phyloP scores from a whole-genome alignment of 2,329 filamentous ascomycete genomes.

The Penicillium sp. region DNA sequence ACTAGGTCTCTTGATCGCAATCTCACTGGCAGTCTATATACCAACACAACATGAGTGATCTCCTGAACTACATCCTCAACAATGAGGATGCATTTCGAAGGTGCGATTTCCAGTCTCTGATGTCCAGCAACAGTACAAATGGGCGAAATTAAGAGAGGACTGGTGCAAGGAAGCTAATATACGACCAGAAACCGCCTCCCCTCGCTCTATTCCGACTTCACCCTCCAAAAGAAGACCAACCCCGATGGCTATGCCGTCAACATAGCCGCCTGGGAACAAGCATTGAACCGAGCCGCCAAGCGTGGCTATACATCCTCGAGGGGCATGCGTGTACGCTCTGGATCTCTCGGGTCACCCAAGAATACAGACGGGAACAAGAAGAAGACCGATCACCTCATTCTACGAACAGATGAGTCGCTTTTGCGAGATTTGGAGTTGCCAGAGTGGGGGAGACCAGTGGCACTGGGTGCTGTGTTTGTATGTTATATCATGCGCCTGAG shows the following conservation, averaged over 20 bases:
- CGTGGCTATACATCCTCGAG: constrained; percentile 63
- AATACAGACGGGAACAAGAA: constrained; percentile 20
- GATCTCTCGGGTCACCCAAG: constrained; percentile 17
- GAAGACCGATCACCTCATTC: constrained; percentile 56
- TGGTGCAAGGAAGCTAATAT: background rate
- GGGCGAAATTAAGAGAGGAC: background rate
- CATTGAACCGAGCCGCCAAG: constrained; percentile 71
- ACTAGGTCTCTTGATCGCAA: background rate
- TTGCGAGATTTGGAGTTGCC: constrained; percentile 73
- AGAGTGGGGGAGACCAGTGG: constrained; percentile 80
- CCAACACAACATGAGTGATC: constrained; percentile 56
- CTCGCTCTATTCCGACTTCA: constrained; percentile 88
- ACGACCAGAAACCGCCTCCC: constrained; percentile 71
- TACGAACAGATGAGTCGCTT: constrained; percentile 66
- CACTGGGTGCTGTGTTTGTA: constrained; percentile 76
- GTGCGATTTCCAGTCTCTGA: constrained; percentile 41
- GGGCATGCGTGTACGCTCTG: constrained; percentile 33
- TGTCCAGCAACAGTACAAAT: no score
- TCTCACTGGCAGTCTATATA: background rate
- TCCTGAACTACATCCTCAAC: constrained; percentile 69
- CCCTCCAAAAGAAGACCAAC: constrained; percentile 74
- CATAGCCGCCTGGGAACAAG: constrained; percentile 76
- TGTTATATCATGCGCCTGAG: constrained; percentile 22
- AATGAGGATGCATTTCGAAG: constrained; percentile 65
- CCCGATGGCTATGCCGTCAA: constrained; percentile 87